These are phyloP conservation scores for Stentor coeruleus DNA, from an alignment of 73 alveolate genomes.

Conservation along the genomic window DNA sequence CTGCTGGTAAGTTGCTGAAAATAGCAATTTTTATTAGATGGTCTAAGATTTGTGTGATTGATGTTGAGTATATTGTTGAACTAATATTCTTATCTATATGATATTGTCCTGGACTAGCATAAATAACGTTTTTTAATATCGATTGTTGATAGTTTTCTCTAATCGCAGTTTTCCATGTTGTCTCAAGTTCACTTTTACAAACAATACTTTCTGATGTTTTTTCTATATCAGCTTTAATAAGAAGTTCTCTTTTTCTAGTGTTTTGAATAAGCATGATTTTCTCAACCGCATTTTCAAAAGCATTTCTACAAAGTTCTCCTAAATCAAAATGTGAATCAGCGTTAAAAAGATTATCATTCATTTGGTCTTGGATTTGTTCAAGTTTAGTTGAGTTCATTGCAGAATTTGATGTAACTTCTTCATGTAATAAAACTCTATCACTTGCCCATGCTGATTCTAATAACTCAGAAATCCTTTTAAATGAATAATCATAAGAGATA, in stretches of 20 bases:
- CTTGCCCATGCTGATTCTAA: background rate
- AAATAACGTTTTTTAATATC: background rate
- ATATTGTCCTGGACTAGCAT: background rate
- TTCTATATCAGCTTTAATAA: background rate
- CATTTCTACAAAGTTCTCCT: background rate
- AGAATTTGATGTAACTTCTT: background rate
- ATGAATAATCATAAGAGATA: background rate
- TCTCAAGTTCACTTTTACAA: background rate
- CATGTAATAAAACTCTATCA: conserved; percentile 1
- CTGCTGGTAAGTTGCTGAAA: background rate
- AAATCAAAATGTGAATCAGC: background rate
- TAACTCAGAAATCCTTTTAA: background rate
- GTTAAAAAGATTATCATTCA: background rate
- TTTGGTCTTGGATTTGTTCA: conserved; percentile 11
- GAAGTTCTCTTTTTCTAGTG: conserved; percentile 16
- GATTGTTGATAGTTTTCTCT: background rate
- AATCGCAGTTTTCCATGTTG: background rate
- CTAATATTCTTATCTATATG: conserved; percentile 10
- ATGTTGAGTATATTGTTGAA: background rate
- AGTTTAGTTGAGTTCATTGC: background rate
- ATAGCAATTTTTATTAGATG: conserved; percentile 10
- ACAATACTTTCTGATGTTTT: background rate
- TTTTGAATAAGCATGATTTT: background rate
- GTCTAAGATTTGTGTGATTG: background rate
- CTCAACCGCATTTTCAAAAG: background rate